phyloP scores from a whole-genome alignment of 257 asterid genomes.

The Solanum microdontum region DNA sequence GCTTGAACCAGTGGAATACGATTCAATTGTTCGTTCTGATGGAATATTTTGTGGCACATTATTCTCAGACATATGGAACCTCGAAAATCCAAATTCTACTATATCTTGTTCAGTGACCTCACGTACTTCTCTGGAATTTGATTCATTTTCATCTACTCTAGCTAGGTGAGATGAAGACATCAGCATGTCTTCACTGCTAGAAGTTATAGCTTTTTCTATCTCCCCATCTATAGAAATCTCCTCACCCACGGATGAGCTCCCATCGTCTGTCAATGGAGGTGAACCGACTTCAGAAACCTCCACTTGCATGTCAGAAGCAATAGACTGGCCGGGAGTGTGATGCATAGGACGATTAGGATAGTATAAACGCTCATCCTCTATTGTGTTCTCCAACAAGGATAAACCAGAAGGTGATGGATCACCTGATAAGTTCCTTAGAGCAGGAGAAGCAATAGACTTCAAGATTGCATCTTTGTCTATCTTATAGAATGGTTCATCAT shows the following conservation, averaged over 20 bases:
- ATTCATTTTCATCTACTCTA: conserved; percentile 22
- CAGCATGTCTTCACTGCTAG: conserved; percentile 21
- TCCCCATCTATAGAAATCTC: conserved; percentile 24
- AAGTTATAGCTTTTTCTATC: conserved; percentile 12
- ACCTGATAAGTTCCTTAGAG: conserved; percentile 21
- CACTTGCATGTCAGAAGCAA: conserved; percentile 87
- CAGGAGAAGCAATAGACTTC: conserved; percentile 50
- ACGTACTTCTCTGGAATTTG: conserved; percentile 19
- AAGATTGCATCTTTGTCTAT: conserved; percentile 63
- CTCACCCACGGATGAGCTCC: conserved; percentile 35
- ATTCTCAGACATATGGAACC: conserved; percentile 10
- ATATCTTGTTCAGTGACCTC: conserved; percentile 20
- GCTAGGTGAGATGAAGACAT: conserved; percentile 16
- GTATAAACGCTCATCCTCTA: conserved; percentile 20
- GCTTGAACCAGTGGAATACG: neutral
- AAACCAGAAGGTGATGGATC: conserved; percentile 3
- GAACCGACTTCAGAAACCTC: conserved; percentile 76
- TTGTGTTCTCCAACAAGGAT: conserved; percentile 16
- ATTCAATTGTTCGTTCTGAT: conserved; percentile 4
- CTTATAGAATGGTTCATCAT: conserved; percentile 30
- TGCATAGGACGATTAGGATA: conserved; percentile 12
- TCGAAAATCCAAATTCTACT: conserved; percentile 20
- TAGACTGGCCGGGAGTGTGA: conserved; percentile 47
- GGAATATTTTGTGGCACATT: neutral
- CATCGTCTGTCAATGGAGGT: conserved; percentile 44